Evolutionary conservation across 805 yeast species (phyloP), one percentile per base, ranked within the genome.

Genomic region (Starmerella ratchasimensis): DNA sequence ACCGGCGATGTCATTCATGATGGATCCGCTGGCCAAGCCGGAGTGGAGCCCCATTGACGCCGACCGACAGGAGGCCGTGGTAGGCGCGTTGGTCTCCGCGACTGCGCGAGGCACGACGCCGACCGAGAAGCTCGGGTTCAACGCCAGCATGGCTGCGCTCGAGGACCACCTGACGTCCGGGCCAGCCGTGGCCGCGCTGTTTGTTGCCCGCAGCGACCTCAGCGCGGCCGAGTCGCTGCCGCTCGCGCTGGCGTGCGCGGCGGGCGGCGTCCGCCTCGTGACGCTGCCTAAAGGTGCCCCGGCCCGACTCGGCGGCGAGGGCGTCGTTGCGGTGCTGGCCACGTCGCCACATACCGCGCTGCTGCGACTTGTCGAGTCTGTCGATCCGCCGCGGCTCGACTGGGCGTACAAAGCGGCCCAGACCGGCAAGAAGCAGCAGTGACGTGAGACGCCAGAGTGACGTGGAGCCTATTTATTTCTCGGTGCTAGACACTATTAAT

Each of bases 71-170:
- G 45, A 41, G 31, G 34, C 37, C 2, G 36, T 43, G 2, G 23
- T 37, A n/a, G 28, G 31, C 3, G 27, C 30, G 14, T 23, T 50
- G 1, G 34, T 33, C 2, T 16, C 36, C 1, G 28, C 36, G 4
- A 5, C 31, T 9, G 24, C 28, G 14, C 23, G 42, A 29, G 28
- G 42, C 30, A 9, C 47, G 39, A 4, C 39, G 34, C 43, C 31
- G 24, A 31, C 27, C n/a, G 30, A 49, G 13, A 34, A 34, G 11
- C 31, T 46, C 3, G 54, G 54, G n/a, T 50, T 49, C 43, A 50
- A 50, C 29, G 43, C 47, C 7, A 35, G 38, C 11, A 50, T 50
- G 54, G 44, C 42, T 0, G 52, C 49, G 8, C 11, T 49, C 1
- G 50, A 47, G 29, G 27, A 16, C 16, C 32, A 38, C 7, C 15